Conservation (phyloP, 441 rosid species). For the Eruca vesicaria region DNA sequence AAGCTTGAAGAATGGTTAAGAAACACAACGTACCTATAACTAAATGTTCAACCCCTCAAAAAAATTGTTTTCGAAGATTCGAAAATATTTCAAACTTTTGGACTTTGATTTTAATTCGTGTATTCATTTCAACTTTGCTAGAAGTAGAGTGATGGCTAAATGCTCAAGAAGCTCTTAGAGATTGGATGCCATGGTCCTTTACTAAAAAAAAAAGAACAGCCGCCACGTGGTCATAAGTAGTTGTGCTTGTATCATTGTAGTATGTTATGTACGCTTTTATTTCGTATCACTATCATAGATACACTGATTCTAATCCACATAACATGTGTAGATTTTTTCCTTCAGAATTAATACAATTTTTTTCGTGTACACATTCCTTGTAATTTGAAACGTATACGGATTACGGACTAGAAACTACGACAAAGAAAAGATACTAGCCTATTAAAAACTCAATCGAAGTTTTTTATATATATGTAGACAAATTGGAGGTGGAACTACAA, state of each 20-base stretch:
- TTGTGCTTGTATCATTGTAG: not conserved
- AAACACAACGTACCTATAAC: not conserved
- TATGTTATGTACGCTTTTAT: not conserved
- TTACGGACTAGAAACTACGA: not conserved
- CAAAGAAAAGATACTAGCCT: not conserved
- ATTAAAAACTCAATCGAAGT: not conserved
- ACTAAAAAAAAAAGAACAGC: not conserved
- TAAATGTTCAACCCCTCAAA: not conserved
- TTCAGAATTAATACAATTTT: not conserved
- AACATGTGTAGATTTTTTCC: not conserved
- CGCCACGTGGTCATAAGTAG: constrained; percentile 20
- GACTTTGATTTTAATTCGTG: not conserved
- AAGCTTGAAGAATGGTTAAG: not conserved
- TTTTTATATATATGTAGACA: not conserved
- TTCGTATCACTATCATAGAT: not conserved
- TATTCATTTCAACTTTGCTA: not conserved
- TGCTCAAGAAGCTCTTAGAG: not conserved
- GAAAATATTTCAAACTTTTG: not conserved
- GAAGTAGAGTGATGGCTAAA: not conserved
- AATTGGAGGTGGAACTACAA: too few relatives aligned
- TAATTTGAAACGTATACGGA: constrained; percentile 16
- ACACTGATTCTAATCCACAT: not conserved
- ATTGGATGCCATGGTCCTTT: constrained; percentile 1
- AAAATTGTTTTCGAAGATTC: not conserved
- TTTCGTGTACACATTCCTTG: not conserved